A percentile compares a stretch with the other conserved stretches of the same genome.
phyloP scores from a whole-genome alignment of 495 filamentous ascomycete species.

The Aspergillus asperescens region DNA sequence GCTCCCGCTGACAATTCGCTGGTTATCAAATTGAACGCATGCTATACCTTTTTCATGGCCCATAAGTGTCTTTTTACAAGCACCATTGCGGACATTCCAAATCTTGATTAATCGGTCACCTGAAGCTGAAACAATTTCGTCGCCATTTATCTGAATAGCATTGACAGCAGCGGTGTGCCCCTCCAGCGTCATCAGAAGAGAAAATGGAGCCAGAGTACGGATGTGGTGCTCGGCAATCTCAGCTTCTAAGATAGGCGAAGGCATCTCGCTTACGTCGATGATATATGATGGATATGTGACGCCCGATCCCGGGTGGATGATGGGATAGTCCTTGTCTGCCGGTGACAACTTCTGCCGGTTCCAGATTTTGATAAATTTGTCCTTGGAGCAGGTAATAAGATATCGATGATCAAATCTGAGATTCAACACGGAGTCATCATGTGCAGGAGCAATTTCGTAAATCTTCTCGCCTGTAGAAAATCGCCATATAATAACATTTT shows the following conservation, averaged over 20 bases:
- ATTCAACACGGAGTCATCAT: slow-evolving; percentile 90
- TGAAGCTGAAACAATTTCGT: slow-evolving; percentile 88
- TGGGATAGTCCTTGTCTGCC: slow-evolving; percentile 63
- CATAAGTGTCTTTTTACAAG: slow-evolving; percentile 66
- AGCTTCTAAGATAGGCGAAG: slow-evolving; percentile 40
- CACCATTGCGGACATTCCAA: slow-evolving; percentile 82
- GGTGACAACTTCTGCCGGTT: slow-evolving; percentile 67
- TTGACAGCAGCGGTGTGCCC: slow-evolving; percentile 93
- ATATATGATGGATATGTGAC: slow-evolving; percentile 50
- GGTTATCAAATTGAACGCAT: slow-evolving; percentile 95
- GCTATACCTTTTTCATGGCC: slow-evolving; percentile 96
- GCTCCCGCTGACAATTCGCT: slow-evolving; percentile 91
- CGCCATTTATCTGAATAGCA: slow-evolving; percentile 82
- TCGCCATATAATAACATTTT: slow-evolving; percentile 81
- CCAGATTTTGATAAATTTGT: slow-evolving; percentile 94
- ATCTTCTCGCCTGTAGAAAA: slow-evolving; percentile 85
- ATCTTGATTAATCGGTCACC: slow-evolving; percentile 88
- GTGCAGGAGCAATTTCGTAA: slow-evolving; percentile 66
- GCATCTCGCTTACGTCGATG: slow-evolving; percentile 46
- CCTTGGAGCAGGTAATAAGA: slow-evolving; percentile 94
- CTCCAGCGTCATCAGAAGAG: slow-evolving; percentile 68
- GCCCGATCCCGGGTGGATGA: slow-evolving; percentile 30
- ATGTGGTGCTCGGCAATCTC: slow-evolving; percentile 36
- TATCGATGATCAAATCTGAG: slow-evolving; percentile 87
- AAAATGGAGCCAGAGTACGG: slow-evolving; percentile 51